These are phyloP conservation scores for Haplosporangium sp. DNA, from an alignment of 371 early-diverging fungal genomes.

Conservation along the genomic window DNA sequence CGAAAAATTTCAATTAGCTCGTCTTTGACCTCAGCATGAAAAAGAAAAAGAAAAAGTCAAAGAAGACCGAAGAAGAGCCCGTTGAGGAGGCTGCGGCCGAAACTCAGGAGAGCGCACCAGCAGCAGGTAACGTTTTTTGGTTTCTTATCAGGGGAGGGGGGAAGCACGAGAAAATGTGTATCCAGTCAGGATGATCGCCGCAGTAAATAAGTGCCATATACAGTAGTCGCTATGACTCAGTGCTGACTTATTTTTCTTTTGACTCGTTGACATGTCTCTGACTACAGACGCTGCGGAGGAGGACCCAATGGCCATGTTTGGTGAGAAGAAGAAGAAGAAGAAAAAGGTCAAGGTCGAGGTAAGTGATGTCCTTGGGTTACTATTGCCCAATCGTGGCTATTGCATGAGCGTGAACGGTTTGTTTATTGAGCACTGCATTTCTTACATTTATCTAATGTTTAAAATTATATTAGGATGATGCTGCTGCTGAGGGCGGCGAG, in stretches of 20 bases:
- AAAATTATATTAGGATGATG: constrained; percentile 48
- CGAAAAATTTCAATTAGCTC: too few species aligned
- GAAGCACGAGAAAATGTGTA: neutral
- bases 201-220: neutral
- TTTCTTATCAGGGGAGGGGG: neutral
- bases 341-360: constrained; percentile 80
- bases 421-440: neutral
- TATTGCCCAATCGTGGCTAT: too few species aligned
- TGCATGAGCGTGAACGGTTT: neutral
- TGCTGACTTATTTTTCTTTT: neutral
- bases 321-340: constrained; percentile 91
- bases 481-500: constrained; percentile 58
- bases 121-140: constrained; percentile 28
- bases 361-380: neutral
- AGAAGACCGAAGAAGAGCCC: constrained; percentile 60
- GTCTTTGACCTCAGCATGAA: constrained; percentile 62
- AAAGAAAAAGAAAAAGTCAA: constrained; percentile 78
- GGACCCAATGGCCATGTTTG: constrained; percentile 84
- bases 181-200: neutral
- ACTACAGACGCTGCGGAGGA: constrained; percentile 59
- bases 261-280: neutral
- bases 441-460: neutral
- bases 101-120: constrained; percentile 44
- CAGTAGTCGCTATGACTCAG: neutral
- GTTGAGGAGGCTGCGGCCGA: constrained; percentile 42